Base-by-base conservation (phyloP, 208 protist species). In the Sergeia podlipaevii region DNA sequence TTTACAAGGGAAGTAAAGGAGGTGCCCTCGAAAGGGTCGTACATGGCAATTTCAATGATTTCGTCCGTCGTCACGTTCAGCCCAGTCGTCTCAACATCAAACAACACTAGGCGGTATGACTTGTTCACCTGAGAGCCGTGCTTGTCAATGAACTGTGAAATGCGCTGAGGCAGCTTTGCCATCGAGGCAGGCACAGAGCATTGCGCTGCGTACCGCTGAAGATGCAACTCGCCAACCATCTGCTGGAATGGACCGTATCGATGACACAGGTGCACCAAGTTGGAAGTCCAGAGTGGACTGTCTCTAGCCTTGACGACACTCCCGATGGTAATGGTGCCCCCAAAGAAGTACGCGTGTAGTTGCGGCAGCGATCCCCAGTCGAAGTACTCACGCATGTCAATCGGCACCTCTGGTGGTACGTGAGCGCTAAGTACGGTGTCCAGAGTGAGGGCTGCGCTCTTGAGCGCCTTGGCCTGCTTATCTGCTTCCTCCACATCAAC, bases 81-180 rank as follows among this genome's bases (percentile, higher is more conserved):
- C 23, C 89, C 89, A 1, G 89, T 96, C 28, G 83, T 90, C 68
- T 96, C 89, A 17, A 96, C 54, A 50, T 96, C 89, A 48, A 91
- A 91, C 17, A 93, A 42, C 4, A 96, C 75, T 8, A 91, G 8
- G 38, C 85, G 66, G 57, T 74, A 88, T 34, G 36, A 65, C 39
- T 65, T 74, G 2, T 43, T 4, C 13, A 11, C 43, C 27, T 71
- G 64, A 20, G 65, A 58, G 23, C 54, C 64, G 24, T 69, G 46
- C 23, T 59, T 45, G 17, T 61, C 46, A 15, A 91, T 63, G 65
- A 75, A 57, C 17, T 65, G 27, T 1, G 54, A 6, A 2, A 91
- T 59, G 27, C 75, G 70, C 21, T 71, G 36, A 5, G 75, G 49
- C 23, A 86, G 41, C 15, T 21, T 44, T n/a, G n/a, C n/a, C n/a